A percentile compares a stretch with the other conserved stretches of the same genome.
Evolutionary conservation across 768 basidiomycete genomes (phyloP).

Genomic region (Serendipita sp.): DNA sequence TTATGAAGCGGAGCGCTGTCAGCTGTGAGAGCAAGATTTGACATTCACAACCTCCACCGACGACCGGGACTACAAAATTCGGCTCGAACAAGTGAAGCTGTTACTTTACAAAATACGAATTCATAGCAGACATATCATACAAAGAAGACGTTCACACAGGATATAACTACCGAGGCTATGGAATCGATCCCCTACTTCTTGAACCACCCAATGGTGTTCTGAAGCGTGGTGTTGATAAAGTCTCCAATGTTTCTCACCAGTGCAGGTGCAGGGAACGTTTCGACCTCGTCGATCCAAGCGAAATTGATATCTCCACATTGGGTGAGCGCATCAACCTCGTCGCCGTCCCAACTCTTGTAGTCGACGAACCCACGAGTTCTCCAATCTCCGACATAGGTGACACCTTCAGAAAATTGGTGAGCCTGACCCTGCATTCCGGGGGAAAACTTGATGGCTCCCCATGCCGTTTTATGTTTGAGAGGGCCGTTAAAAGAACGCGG

Average conservation of each 20-base stretch:
- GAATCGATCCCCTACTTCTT: too few species aligned
- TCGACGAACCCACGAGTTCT: neutral
- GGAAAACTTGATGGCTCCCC: neutral
- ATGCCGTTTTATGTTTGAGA: neutral
- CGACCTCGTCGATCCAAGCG: neutral
- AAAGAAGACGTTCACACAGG: too few species aligned
- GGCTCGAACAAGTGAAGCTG: too few species aligned
- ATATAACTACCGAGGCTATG: too few species aligned
- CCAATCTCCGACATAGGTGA: neutral
- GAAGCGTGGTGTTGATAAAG: neutral
- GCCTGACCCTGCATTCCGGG: neutral
- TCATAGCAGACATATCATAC: too few species aligned
- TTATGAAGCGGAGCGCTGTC: too few species aligned
- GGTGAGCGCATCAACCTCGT: neutral
- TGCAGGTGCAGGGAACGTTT: neutral
- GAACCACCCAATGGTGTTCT: too few species aligned
- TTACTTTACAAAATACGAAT: too few species aligned
- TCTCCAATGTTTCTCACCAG: neutral
- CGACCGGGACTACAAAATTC: too few species aligned
- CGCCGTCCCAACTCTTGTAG: neutral
- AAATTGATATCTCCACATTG: neutral
- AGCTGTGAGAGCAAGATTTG: too few species aligned
- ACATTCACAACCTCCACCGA: too few species aligned
- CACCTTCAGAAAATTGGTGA: neutral
- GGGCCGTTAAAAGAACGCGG: neutral